Percentiles rank a stretch among this genome's conserved stretches.
Conservation (phyloP, 306 rosid species). For the Dalbergia cochinchinensis region DNA sequence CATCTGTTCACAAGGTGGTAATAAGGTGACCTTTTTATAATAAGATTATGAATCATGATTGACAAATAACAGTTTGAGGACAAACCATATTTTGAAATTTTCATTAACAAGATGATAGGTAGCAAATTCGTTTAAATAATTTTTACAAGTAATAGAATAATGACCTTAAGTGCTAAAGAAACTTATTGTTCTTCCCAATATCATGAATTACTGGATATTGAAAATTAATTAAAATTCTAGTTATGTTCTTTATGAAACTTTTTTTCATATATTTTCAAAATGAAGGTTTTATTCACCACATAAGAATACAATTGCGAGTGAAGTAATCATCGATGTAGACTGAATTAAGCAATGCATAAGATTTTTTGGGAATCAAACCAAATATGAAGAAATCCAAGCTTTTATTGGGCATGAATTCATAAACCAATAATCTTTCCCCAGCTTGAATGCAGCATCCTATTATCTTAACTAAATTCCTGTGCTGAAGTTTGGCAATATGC, state of each 20-base stretch:
- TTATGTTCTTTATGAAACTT: not conserved
- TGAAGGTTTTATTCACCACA: not conserved
- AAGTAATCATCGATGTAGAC: not conserved
- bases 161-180: not conserved
- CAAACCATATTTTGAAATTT: no score
- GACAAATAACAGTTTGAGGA: no score
- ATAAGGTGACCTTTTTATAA: not conserved
- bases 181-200: not conserved
- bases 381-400: slow-evolving; percentile 59
- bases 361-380: slow-evolving; percentile 40
- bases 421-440: slow-evolving; percentile 55
- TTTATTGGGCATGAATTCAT: slow-evolving; percentile 61
- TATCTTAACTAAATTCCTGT: slow-evolving; percentile 64
- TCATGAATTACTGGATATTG: not conserved
- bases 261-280: not conserved
- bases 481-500: slow-evolving; percentile 60
- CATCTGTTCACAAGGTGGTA: slow-evolving; percentile 16
- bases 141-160: not conserved
- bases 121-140: not conserved
- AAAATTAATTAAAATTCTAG: slow-evolving; percentile 14
- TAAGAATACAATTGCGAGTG: not conserved
- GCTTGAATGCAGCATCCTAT: slow-evolving; percentile 60
- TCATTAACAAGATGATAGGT: no score
- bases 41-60: not conserved
- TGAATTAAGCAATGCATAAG: not conserved